Evolutionary conservation across 257 asterid genomes (phyloP), one percentile per base, ranked within the genome.

Genomic region (Nicotiana obtusifolia): DNA sequence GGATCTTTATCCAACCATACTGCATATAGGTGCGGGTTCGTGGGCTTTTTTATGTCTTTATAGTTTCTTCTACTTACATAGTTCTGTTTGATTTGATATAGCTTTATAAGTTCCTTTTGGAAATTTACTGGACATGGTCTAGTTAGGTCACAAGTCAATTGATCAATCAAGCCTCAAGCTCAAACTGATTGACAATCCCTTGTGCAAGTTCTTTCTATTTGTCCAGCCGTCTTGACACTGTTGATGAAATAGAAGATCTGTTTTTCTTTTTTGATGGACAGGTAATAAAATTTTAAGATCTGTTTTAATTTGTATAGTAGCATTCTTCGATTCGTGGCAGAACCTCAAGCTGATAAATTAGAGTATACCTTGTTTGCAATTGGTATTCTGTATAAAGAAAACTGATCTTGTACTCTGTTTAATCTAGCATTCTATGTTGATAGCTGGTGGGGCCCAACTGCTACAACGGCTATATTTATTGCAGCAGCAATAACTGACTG

Each of bases 401-500:
- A 69, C 67, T 77, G 79, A 64, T 56, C 73, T 66, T 87, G 31
- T 67, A 65, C 33, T 28, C 53, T 64, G 79, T 83, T 20, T 84
- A 44, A 71, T 47, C 81, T 81, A 94, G 98, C 98, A 77, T 96
- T 94, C 91, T 96, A 94, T 87, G 88, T 84, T 68, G 93, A 92
- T 87, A 89, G 91, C 83, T 88, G 97, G 95, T 96, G 99, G 98
- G 99, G 98, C 53, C 93, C 99, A 1, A 80, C 89, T 81, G 93
- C 88, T 47, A 91, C 99, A 31, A 90, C 97, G n/a, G 92, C 91
- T 64, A 93, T 96, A 80, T 96, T 96, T 81, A 68, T 94, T 75
- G 92, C 90, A 26, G 98, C 99, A 16, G 95, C 99, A 49, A 76
- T 93, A 65, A 96, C 99, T 5, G 99, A 96, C 91, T 96, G 99